Evolutionary conservation across 2,329 filamentous ascomycete species (phyloP), one percentile per base, ranked within the genome.

Genomic region (Fusarium pseudocircinatum): DNA sequence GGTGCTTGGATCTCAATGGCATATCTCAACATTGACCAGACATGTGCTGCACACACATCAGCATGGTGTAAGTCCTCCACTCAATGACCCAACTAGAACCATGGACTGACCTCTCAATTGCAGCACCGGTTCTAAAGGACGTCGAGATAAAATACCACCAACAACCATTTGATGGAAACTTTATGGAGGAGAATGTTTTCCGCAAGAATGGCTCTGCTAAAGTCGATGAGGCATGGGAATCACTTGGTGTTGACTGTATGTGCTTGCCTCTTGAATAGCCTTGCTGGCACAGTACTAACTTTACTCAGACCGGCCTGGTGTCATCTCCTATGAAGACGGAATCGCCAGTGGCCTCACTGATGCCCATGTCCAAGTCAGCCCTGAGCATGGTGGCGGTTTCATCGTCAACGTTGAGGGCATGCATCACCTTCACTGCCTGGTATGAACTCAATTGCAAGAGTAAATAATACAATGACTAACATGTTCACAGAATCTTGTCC

Each of bases 361-460:
- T 11, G 84, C 87, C 26, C 89, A 91, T 66, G 89, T 91, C 13
- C 87, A 88, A 71, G 83, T 90, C 24, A 84, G 82, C 12, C 79
- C 84, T 7, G 84, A 87, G 58, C 87, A 91, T 72, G 90, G 90
- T 0, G 88, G 88, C 32, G 89, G 89, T 1, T 91, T 85, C 77
- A 81, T 87, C 7, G 87, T 87, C n/a, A 89, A 89, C 44, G 84
- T 89, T 3, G 87, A 89, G 75, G 87, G 87, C 12, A 80, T 89
- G 78, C 87, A 89, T 74, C 87, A 89, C 67, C 76, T 89, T 20
- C 87, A 91, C 77, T 92, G 90, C 70, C 75, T 91, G 75, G 87
- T 88, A 79, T 68, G 76, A 13, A 30, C 7, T 22, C 26, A 10
- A 8, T 4, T 16, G 1, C 11, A 4, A 8, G 1, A 13, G 2